phyloP scores from a whole-genome alignment of 2,329 filamentous ascomycete species.

The Blastomyces gilchristii region DNA sequence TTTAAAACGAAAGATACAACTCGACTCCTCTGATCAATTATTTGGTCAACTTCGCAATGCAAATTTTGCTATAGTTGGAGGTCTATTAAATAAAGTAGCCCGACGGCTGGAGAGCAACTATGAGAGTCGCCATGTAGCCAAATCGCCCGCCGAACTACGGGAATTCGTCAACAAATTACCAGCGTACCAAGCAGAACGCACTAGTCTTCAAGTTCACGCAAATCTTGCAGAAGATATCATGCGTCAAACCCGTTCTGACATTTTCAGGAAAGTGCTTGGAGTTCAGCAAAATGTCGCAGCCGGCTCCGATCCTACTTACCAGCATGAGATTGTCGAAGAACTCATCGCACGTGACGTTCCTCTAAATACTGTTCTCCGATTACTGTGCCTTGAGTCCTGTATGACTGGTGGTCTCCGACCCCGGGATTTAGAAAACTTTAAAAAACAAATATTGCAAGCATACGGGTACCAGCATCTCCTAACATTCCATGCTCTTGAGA shows the following conservation, averaged over 20 bases:
- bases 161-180: constrained; percentile 93
- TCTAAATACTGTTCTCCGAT: constrained; percentile 66
- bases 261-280: constrained; percentile 79
- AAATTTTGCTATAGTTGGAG: constrained; percentile 91
- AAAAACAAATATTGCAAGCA: constrained; percentile 75
- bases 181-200: constrained; percentile 83
- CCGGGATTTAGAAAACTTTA: constrained; percentile 82
- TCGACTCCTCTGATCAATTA: constrained; percentile 81
- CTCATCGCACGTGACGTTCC: constrained; percentile 82
- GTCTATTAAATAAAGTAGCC: constrained; percentile 79
- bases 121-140: constrained; percentile 73
- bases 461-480: constrained; percentile 93
- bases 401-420: constrained; percentile 79
- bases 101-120: constrained; percentile 78
- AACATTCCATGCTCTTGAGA: constrained; percentile 79
- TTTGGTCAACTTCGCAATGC: constrained; percentile 80
- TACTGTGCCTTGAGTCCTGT: constrained; percentile 85
- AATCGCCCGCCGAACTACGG: constrained; percentile 80
- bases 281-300: constrained; percentile 93
- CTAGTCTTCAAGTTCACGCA: constrained; percentile 84
- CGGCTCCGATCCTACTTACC: constrained; percentile 75
- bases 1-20: constrained; percentile 75
- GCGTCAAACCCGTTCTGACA: constrained; percentile 79
- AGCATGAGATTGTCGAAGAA: constrained; percentile 86
- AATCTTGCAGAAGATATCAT: constrained; percentile 90